Conservation (phyloP, 495 filamentous ascomycete species). For the Lepraria neglecta region DNA sequence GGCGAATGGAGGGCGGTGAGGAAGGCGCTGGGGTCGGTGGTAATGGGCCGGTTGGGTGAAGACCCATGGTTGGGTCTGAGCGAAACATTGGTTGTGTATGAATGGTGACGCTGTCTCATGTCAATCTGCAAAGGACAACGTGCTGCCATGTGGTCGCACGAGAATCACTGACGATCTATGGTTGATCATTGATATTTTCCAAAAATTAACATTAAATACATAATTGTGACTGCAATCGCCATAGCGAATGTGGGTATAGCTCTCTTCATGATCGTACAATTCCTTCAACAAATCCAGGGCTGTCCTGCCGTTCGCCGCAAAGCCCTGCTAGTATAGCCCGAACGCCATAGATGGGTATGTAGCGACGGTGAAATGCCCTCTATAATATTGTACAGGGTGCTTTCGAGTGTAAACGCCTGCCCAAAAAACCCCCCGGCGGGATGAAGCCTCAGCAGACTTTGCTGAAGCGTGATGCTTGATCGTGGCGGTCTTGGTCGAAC, state of each 20-base stretch:
- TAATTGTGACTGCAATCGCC: constrained; percentile 7
- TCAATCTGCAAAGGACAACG: no score
- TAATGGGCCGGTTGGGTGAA: no score
- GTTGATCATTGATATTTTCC: no score
- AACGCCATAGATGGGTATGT: background rate
- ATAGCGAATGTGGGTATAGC: constrained; percentile 30
- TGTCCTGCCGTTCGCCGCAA: background rate
- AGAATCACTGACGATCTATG: no score
- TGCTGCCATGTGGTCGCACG: no score
- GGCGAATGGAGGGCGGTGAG: no score
- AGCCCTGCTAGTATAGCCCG: constrained; percentile 11
- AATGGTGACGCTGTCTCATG: no score
- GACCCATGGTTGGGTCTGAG: no score
- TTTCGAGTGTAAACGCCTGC: background rate
- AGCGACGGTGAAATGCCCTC: constrained; percentile 9
- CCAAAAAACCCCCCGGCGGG: background rate
- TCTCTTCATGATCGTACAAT: constrained; percentile 8
- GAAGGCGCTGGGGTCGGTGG: no score
- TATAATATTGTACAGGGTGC: constrained; percentile 7
- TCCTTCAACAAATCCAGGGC: background rate
- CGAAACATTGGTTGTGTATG: no score
- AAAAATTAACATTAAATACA: no score
- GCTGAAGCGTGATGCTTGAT: constrained; percentile 3
- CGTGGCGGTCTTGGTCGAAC: constrained; percentile 1
- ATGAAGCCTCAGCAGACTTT: background rate